A percentile compares a stretch with the other conserved stretches of the same genome.
These are phyloP conservation scores for Pythium volutum DNA, from an alignment of 352 stramenopile species.

Conservation along the genomic window DNA sequence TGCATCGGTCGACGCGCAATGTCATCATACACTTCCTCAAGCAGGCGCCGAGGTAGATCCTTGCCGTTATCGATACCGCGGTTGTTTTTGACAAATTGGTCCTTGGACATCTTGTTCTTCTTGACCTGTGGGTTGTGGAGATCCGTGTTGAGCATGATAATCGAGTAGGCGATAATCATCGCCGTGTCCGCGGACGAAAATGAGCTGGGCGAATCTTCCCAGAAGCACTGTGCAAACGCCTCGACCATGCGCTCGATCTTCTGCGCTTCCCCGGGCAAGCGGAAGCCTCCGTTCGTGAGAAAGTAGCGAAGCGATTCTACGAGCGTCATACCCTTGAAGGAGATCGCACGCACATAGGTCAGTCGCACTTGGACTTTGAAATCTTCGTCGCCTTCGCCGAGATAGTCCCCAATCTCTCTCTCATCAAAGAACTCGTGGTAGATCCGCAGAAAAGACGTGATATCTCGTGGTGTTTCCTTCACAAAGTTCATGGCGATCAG, in stretches of 20 bases:
- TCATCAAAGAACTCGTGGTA: slow-evolving; percentile 93
- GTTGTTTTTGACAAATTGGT: slow-evolving; percentile 98
- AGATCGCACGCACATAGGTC: slow-evolving; percentile 94
- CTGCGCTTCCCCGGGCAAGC: slow-evolving; percentile 96
- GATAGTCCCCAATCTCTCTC: slow-evolving; percentile 92
- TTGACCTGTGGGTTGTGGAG: slow-evolving; percentile 89
- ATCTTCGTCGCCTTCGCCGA: slow-evolving; percentile 91
- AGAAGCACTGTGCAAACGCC: slow-evolving; percentile 97
- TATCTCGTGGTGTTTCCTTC: slow-evolving; percentile 82
- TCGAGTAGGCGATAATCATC: slow-evolving; percentile 91
- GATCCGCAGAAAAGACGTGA: slow-evolving; percentile 94
- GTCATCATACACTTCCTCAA: slow-evolving; percentile 95
- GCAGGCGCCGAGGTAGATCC: slow-evolving; percentile 89
- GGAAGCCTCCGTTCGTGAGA: slow-evolving; percentile 96
- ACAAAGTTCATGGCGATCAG: slow-evolving; percentile 86
- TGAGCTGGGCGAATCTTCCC: slow-evolving; percentile 87
- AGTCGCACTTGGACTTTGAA: slow-evolving; percentile 92
- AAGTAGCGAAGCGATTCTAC: slow-evolving; percentile 96
- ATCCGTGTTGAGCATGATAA: slow-evolving; percentile 91
- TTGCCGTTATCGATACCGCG: slow-evolving; percentile 90
- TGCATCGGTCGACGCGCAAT: slow-evolving; percentile 93
- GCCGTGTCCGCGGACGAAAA: slow-evolving; percentile 82
- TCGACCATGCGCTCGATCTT: slow-evolving; percentile 98
- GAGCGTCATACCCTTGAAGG: slow-evolving; percentile 97
- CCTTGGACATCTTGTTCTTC: slow-evolving; percentile 96